phyloP scores from a whole-genome alignment of 2,329 filamentous ascomycete species.

The Penicillium sp. region DNA sequence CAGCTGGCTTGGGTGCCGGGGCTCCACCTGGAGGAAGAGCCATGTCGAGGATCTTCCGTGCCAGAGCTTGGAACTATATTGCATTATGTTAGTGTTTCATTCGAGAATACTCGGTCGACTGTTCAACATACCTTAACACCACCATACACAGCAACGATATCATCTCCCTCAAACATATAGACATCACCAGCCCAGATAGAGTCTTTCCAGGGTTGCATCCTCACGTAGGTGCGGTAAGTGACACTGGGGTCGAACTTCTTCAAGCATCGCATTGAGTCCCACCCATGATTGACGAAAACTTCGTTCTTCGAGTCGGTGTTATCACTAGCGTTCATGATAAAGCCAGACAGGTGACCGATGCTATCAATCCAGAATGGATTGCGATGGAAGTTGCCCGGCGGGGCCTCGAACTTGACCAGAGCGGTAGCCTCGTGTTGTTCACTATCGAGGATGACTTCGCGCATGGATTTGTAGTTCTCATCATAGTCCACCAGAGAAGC shows the following conservation, averaged over 20 bases:
- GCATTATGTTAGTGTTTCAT: constrained; percentile 8
- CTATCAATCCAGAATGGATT: constrained; percentile 61
- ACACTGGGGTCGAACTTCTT: constrained; percentile 51
- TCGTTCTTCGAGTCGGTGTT: constrained; percentile 58
- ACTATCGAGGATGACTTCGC: constrained; percentile 58
- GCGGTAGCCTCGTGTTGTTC: constrained; percentile 57
- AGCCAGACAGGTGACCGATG: constrained; percentile 57
- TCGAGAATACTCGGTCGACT: not conserved
- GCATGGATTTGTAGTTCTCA: constrained; percentile 57
- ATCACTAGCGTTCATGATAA: constrained; percentile 60
- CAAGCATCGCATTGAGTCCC: constrained; percentile 58
- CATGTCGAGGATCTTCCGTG: constrained; percentile 42
- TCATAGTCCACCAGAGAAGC: constrained; percentile 58
- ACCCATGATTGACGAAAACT: constrained; percentile 62
- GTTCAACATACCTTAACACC: constrained; percentile 43
- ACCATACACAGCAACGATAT: constrained; percentile 54
- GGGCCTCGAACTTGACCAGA: constrained; percentile 54
- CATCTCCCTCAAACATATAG: constrained; percentile 58
- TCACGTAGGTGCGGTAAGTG: constrained; percentile 60
- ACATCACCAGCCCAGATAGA: constrained; percentile 60
- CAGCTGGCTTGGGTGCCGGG: constrained; percentile 22
- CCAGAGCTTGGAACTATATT: constrained; percentile 42
- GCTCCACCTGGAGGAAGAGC: constrained; percentile 39
- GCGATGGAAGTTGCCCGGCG: constrained; percentile 56
- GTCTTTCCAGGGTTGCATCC: constrained; percentile 54